Evolutionary conservation across 1,284 basidiomycete species (phyloP).

Genomic region (Microbotryum scabiosae): DNA sequence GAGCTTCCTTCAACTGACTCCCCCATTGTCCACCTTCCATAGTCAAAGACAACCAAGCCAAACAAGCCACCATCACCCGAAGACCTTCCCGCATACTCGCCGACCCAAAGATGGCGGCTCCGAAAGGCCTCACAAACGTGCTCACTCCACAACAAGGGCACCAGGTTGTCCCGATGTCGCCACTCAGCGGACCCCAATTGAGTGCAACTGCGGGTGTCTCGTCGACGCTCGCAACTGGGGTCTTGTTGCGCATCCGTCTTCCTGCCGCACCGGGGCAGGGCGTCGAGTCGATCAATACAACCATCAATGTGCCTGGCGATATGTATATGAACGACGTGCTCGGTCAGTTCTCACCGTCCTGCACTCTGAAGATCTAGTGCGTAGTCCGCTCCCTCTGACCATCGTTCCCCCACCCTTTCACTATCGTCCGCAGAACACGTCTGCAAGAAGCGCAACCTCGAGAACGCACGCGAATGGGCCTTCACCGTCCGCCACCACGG

Average conservation of each 20-base stretch:
- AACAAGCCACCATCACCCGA: constrained; percentile 67
- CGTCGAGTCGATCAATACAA: constrained; percentile 31
- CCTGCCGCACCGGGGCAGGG: constrained; percentile 11
- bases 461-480: constrained; percentile 70
- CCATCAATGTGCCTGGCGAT: constrained; percentile 54
- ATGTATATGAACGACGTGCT: constrained; percentile 97
- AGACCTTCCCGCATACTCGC: constrained; percentile 59
- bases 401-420: neutral
- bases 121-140: constrained; percentile 31
- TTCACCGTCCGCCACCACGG: constrained; percentile 66
- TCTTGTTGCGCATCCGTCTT: constrained; percentile 20
- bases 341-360: constrained; percentile 45
- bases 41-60: constrained; percentile 74
- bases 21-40: neutral
- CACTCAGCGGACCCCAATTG: neutral
- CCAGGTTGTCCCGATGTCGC: neutral
- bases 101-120: constrained; percentile 44
- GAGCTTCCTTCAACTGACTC: neutral
- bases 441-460: constrained; percentile 55
- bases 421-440: constrained; percentile 44
- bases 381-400: neutral
- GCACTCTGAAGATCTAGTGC: constrained; percentile 31
- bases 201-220: constrained; percentile 11
- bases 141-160: constrained; percentile 36
- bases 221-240: constrained; percentile 15